Evolutionary conservation across 768 basidiomycete species (phyloP), one percentile per base, ranked within the genome.

Genomic region (Zangia roseola): DNA sequence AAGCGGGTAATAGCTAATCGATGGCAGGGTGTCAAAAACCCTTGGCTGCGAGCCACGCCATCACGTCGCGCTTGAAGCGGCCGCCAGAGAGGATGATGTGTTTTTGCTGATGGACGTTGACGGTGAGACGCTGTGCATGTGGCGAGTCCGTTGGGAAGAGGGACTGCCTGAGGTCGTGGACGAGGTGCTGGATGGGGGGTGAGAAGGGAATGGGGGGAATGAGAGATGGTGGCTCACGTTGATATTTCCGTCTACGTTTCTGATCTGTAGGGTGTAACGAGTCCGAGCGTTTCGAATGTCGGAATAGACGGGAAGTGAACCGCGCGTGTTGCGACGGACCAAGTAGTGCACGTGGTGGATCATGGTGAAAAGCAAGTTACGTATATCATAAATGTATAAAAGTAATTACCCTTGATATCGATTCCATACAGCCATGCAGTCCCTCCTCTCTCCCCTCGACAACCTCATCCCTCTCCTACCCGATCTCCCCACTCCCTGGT

Each of bases 301-400:
- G 24, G 84, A 79, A 65, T 89, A 89, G 21, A 91, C 85, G 37
- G 88, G 88, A 25, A 91, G 74, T 40, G 78, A 77, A 26, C 86
- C 84, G 42, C 75, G 75, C 40, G 78, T 65, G 65, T 87, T 90
- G 52, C 88, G 79, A 19, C 80, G 77, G 38, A 91, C 73, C 52
- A 77, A 79, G 69, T 88, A 91, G 42, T 54, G 59, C 46, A 50
- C 54, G 49, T 58, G 45, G 41, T 26, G 28, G 26, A 28, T 28
- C n/a, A 28, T 28, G 5, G 26, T 28, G 26, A 28, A 34, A 31
- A 41, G 34, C 17, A 8, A 34, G 21, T 35, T 41, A 40, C 40
- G 40, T 37, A 39, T 41, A 44, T 13, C 4, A 31, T 2, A 12
- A 5, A 31, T 31, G 16, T 31, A 31, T 31, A 31, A 30, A n/a